Evolutionary conservation across 1,284 basidiomycete genomes (phyloP), one percentile per base, ranked within the genome.

Genomic region (Ustilago bromivora): DNA sequence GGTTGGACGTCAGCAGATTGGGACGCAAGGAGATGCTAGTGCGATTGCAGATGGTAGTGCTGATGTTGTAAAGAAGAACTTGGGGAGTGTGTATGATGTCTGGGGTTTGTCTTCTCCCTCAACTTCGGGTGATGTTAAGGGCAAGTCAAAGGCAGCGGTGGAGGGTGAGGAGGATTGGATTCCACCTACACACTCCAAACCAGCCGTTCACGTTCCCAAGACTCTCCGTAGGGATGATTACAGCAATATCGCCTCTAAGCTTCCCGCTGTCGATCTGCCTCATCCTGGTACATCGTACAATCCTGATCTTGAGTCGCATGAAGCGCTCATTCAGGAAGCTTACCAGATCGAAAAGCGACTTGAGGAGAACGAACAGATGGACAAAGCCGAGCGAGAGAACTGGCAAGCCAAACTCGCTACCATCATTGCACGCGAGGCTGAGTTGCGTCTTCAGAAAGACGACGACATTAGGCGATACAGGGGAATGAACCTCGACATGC

Each of bases 251-350:
- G 67, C 66, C 6, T 57, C 57, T 34, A 52, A 57, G 1, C 78
- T 84, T 0, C 90, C 92, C 4, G 92, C 93, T 0, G 89, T 96
- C 1, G 86, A 90, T 1, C 86, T 90, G 7, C 96, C 96, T 0
- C 93, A 94, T 76, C 91, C 92, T 34, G 96, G 96, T 19, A 90
- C 92, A 7, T 96, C 94, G n/a, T 98, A 99, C 87, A 98, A 98
- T 86, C 96, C 96, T 0, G 90, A 91, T 0, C 91, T 90, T 15
- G 89, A 90, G 10, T 90, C 92, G 0, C 94, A 98, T 85, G 90
- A 91, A 66, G 90, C 91, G 53, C 90, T 98, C 2, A 87, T 99
- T 17, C 88, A 90, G 13, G 84, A 89, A 56, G 96, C 95, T 0
- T 89, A 91, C 71, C 89, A 91, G 66, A 87, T 90, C 35, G 95